Conservation (phyloP, 179 eudicot species). For the Pouteria campechiana region DNA sequence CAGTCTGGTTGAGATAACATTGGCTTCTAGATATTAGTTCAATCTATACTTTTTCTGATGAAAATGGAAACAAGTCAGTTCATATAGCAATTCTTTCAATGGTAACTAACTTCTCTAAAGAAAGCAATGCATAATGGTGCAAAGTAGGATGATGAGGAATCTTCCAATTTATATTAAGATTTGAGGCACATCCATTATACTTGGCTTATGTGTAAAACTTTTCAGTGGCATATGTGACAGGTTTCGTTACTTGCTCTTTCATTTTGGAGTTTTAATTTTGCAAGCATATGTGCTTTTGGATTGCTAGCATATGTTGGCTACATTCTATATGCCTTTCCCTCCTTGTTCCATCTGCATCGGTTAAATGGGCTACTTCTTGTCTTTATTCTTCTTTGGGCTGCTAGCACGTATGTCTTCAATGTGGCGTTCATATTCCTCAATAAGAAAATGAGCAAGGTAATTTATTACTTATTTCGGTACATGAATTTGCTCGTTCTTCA, state of each 20-base stretch:
- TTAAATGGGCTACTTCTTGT: conserved; percentile 89
- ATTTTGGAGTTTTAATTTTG: conserved; percentile 94
- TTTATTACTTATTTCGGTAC: conserved; percentile 3
- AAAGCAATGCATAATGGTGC: too few species aligned
- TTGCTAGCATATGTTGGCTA: conserved; percentile 94
- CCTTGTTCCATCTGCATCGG: conserved; percentile 83
- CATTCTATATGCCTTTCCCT: conserved; percentile 74
- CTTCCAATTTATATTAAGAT: too few species aligned
- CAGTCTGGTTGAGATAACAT: too few species aligned
- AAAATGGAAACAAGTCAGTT: too few species aligned
- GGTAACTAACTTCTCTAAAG: too few species aligned
- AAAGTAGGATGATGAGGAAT: too few species aligned
- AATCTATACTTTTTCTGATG: too few species aligned
- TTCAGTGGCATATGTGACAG: conserved; percentile 49
- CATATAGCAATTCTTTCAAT: too few species aligned
- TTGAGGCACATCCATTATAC: neutral
- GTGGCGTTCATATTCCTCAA: conserved; percentile 68
- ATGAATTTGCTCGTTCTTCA: neutral
- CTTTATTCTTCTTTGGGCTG: conserved; percentile 95
- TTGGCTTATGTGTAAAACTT: conserved; percentile 13
- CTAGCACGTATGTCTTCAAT: conserved; percentile 83
- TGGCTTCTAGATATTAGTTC: too few species aligned
- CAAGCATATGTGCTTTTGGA: conserved; percentile 93
- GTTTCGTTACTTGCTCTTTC: conserved; percentile 80
- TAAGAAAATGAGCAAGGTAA: conserved; percentile 71